Base-by-base conservation (phyloP, 306 rosid genomes). In the Vachellia pachyceras region DNA sequence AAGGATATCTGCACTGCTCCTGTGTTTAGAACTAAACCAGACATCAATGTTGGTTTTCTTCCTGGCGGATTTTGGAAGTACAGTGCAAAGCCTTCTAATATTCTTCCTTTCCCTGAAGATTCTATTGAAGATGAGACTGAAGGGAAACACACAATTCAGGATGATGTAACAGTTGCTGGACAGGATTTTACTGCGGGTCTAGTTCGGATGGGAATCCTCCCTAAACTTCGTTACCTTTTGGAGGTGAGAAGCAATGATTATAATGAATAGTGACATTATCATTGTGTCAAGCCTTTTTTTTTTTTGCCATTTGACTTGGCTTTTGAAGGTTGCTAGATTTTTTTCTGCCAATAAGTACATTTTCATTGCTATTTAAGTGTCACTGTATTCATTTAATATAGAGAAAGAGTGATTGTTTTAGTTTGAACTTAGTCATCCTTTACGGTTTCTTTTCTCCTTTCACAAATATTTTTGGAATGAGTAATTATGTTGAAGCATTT, bases 11-110 rank as follows among this genome's bases (percentile, higher is more conserved):
- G 67, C 83, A 93, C 94, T n/a, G 98, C 99, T 73, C 96, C 99
- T 69, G 89, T 95, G 69, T 95, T 95, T 75, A 88, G 97, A 71
- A 90, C 92, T 81, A 91, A 86, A 88, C 92, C 98, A 52, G 92
- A 95, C 85, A 84, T 91, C 76, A 84, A 88, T 84, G 84, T 54
- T 80, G 99, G 98, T 78, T 95, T 95, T 78, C 96, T 91, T 69
- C 97, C 55, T 64, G 99, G 99, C 74, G 97, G 93, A 70, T 95
- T 88, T 79, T 93, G 99, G 99, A 95, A 95, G 90, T 93, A 93
- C 85, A 93, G 89, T 86, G 90, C 97, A 74, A 95, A 93, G 80
- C 88, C 96, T 82, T 88, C 98, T 54, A 93, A 89, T 85, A 79
- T 93, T 82, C 87, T 85, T 82, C 86, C 90, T 80, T 70, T 85